phyloP scores from a whole-genome alignment of 768 basidiomycete species.

The Mycena metata region DNA sequence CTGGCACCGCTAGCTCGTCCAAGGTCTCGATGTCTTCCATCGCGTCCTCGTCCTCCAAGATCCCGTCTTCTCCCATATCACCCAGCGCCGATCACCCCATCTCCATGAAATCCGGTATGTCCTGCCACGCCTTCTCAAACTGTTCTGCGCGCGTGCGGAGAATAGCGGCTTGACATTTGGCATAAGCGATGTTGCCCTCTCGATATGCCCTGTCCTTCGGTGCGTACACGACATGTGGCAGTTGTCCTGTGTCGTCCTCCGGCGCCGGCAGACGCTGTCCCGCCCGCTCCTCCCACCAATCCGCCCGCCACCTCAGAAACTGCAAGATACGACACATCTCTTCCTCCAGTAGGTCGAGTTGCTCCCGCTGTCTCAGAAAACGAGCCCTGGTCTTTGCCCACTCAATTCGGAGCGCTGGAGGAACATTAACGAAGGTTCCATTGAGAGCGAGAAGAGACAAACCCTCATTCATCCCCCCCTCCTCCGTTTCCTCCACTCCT shows the following conservation, averaged over 20 bases:
- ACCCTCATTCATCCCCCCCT: slow-evolving; percentile 13
- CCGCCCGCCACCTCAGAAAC: slow-evolving; percentile 24
- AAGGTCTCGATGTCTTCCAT: too few relatives aligned
- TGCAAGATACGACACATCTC: slow-evolving; percentile 25
- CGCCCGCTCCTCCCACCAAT: slow-evolving; percentile 16
- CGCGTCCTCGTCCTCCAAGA: background rate
- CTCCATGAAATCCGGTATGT: slow-evolving; percentile 1
- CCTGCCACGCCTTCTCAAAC: slow-evolving; percentile 4
- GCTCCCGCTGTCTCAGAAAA: background rate
- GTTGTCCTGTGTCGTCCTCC: background rate
- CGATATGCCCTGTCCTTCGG: slow-evolving; percentile 12
- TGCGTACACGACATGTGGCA: background rate
- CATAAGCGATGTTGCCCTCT: slow-evolving; percentile 29
- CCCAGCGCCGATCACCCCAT: background rate
- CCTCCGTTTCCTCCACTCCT: background rate
- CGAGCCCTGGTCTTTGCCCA: slow-evolving; percentile 18
- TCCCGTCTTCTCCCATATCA: background rate
- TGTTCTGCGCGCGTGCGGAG: background rate
- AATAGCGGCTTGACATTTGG: slow-evolving; percentile 19
- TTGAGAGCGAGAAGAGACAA: background rate
- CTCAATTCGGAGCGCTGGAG: slow-evolving; percentile 29
- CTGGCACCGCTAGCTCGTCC: too few relatives aligned
- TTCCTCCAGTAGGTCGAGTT: slow-evolving; percentile 33
- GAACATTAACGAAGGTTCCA: background rate
- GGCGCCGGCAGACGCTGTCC: background rate